These are phyloP conservation scores for Penicillium sp. DNA, from an alignment of 2,329 filamentous ascomycete species.

Conservation along the genomic window DNA sequence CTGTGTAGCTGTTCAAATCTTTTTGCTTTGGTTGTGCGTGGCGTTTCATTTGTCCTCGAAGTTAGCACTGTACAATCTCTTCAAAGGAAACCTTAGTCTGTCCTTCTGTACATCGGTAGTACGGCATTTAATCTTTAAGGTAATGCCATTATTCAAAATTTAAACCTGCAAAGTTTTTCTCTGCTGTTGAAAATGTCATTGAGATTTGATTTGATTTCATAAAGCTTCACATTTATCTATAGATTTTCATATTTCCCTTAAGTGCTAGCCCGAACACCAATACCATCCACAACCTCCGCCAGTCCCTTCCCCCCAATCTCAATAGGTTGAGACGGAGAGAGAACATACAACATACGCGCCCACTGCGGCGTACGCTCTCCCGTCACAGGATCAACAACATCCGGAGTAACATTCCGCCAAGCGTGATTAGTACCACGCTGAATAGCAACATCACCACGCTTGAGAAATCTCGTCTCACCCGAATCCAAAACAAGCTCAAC, in stretches of 20 bases:
- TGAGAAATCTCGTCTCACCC: constrained; percentile 54
- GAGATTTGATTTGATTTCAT: not conserved
- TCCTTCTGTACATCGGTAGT: no score
- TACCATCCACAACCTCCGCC: constrained; percentile 40
- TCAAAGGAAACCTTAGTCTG: no score
- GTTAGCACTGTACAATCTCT: not conserved
- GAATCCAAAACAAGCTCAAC: constrained; percentile 50
- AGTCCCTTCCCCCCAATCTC: constrained; percentile 30
- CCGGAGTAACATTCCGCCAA: constrained; percentile 45
- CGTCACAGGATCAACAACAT: constrained; percentile 24
- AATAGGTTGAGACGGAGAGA: constrained; percentile 34
- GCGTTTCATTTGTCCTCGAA: not conserved
- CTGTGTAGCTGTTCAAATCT: not conserved
- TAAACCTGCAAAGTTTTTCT: no score
- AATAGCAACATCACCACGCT: constrained; percentile 59
- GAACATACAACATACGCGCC: constrained; percentile 39
- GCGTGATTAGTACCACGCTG: constrained; percentile 52
- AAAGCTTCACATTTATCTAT: not conserved
- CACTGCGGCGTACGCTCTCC: constrained; percentile 28
- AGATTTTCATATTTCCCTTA: constrained; percentile 7
- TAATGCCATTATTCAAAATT: no score
- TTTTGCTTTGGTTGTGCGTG: not conserved
- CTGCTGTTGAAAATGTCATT: no score
- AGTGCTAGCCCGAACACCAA: constrained; percentile 32
- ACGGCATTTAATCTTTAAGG: no score